Evolutionary conservation across 495 filamentous ascomycete genomes (phyloP).

Genomic region (Penicillium malachiteum): DNA sequence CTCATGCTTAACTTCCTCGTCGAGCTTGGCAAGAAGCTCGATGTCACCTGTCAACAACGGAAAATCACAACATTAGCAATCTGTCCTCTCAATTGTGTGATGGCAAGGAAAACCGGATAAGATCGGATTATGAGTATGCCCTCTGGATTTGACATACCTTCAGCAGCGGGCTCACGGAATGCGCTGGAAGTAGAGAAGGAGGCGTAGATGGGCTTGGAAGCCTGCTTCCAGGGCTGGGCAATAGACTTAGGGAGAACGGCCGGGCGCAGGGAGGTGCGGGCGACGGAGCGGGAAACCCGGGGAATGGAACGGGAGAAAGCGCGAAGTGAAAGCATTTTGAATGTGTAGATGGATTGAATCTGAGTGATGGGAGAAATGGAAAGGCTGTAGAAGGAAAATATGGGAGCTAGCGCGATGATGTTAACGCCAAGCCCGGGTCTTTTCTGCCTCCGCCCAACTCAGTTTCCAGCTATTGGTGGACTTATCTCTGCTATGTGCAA

Average conservation of each 20-base stretch:
- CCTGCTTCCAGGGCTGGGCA: conserved; percentile 51
- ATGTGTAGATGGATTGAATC: conserved; percentile 17
- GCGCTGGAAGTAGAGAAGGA: conserved; percentile 71
- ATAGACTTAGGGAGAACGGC: conserved; percentile 44
- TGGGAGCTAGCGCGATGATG: conserved; percentile 38
- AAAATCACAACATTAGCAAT: conserved; percentile 12
- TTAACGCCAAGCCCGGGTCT: conserved; percentile 35
- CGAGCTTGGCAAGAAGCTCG: conserved; percentile 49
- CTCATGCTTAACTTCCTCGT: conserved; percentile 50
- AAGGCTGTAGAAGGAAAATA: conserved; percentile 20
- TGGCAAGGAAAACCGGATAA: background rate
- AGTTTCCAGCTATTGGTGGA: conserved; percentile 5
- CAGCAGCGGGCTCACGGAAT: conserved; percentile 56
- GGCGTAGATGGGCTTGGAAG: conserved; percentile 55
- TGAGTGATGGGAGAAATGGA: conserved; percentile 17
- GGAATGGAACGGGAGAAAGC: conserved; percentile 69
- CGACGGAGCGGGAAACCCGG: conserved; percentile 60
- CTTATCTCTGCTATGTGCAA: background rate
- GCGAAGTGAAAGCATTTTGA: conserved; percentile 76
- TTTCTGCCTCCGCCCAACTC: conserved; percentile 17
- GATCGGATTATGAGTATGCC: background rate
- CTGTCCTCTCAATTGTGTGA: background rate
- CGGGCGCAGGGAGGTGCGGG: conserved; percentile 50
- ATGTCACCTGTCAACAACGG: conserved; percentile 38
- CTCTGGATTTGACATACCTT: conserved; percentile 42